These are phyloP conservation scores for Globisporangium iwayamae DNA, from an alignment of 352 stramenopile genomes.

Conservation along the genomic window DNA sequence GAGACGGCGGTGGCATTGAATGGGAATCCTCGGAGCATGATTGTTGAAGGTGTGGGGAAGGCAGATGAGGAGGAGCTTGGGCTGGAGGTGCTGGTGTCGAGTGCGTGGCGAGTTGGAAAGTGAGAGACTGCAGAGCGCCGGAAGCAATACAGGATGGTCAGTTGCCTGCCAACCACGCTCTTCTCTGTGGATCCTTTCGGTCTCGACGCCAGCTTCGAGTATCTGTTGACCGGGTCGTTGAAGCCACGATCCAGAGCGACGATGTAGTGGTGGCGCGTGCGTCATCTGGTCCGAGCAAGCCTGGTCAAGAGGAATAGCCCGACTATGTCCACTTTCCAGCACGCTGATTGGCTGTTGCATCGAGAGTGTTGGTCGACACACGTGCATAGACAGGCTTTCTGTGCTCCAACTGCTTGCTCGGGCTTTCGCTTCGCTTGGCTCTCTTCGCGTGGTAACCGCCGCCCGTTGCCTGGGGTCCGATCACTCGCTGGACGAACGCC, in stretches of 20 bases:
- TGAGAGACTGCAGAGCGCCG: not conserved
- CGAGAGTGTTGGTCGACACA: not conserved
- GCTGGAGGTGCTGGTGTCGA: not conserved
- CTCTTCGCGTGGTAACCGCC: no score
- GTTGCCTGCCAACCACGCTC: not conserved
- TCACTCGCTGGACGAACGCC: no score
- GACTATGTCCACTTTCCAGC: not conserved
- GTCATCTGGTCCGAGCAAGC: not conserved
- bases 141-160: not conserved
- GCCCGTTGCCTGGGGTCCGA: no score
- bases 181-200: not conserved
- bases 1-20: not conserved
- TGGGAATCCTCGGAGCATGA: slow-evolving; percentile 10
- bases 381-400: not conserved
- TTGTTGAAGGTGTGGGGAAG: not conserved
- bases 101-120: not conserved
- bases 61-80: not conserved
- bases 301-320: not conserved
- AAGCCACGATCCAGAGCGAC: not conserved
- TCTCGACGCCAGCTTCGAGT: not conserved
- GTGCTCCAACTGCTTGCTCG: not conserved
- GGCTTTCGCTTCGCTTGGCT: not conserved
- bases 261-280: no score
- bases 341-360: not conserved
- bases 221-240: not conserved